Percentiles rank a stretch among this genome's conserved stretches.
Conservation (phyloP, 2,329 filamentous ascomycete genomes). For the Phaeosphaeria sp. region DNA sequence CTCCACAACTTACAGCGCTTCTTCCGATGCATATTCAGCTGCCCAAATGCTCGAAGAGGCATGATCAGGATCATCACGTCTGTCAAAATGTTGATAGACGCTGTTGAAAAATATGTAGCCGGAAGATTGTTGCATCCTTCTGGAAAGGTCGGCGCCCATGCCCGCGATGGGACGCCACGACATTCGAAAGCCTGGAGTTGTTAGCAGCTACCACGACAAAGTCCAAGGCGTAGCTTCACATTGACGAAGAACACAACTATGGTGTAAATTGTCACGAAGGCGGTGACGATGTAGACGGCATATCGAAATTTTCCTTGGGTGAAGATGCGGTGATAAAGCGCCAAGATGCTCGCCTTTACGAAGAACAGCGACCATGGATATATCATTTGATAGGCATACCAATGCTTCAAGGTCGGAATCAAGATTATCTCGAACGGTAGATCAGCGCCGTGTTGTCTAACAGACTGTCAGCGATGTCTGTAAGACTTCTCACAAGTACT, state of each 20-base stretch:
- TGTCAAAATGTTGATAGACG: conserved; percentile 26
- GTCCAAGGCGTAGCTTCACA: conserved; percentile 1
- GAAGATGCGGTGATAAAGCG: conserved; percentile 30
- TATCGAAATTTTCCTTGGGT: conserved; percentile 16
- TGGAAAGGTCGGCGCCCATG: conserved; percentile 26
- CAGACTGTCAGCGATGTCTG: conserved; percentile 1
- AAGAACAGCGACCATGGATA: conserved; percentile 31
- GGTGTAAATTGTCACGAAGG: conserved; percentile 16
- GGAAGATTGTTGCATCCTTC: conserved; percentile 27
- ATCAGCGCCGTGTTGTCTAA: conserved; percentile 17
- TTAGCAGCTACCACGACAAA: neutral
- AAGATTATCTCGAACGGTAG: conserved; percentile 13
- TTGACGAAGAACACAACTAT: conserved; percentile 22
- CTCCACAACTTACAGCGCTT: conserved; percentile 12
- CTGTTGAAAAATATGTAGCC: conserved; percentile 24
- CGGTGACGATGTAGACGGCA: conserved; percentile 8
- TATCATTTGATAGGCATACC: conserved; percentile 34
- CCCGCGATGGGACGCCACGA: conserved; percentile 12
- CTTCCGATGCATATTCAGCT: conserved; percentile 20
- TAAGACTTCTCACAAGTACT: neutral
- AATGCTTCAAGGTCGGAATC: conserved; percentile 27
- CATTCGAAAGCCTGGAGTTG: conserved; percentile 27
- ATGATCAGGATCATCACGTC: conserved; percentile 25
- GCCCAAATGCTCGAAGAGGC: conserved; percentile 23
- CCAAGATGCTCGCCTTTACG: conserved; percentile 30